Percentiles rank a stretch among this genome's conserved stretches.
Conservation (phyloP, 371 early-diverging fungal genomes). For the Mortierella sp. region DNA sequence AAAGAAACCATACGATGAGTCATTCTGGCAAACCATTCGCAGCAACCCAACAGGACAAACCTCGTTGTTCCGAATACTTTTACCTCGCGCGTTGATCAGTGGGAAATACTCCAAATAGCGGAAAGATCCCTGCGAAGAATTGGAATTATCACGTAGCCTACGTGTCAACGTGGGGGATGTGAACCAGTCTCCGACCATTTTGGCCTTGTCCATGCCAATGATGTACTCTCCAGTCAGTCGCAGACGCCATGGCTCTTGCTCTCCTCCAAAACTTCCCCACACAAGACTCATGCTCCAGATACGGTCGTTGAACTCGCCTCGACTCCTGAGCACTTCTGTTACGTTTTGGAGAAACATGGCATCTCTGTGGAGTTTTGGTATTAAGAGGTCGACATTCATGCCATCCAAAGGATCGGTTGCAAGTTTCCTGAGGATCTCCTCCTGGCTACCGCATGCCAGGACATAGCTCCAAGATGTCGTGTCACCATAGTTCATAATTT, state of each 20-base stretch:
- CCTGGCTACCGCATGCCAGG: conserved; percentile 22
- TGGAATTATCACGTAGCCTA: conserved; percentile 12
- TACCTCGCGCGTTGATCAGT: conserved; percentile 63
- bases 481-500: conserved; percentile 19
- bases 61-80: neutral
- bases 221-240: conserved; percentile 38
- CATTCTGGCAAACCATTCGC: no score
- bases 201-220: conserved; percentile 20
- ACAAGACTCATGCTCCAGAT: conserved; percentile 51
- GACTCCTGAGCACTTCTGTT: conserved; percentile 26
- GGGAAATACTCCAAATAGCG: conserved; percentile 63
- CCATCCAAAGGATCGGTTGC: conserved; percentile 26
- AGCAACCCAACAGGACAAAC: no score
- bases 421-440: conserved; percentile 41
- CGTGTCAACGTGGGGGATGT: conserved; percentile 55
- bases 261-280: conserved; percentile 3
- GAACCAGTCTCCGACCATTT: conserved; percentile 52
- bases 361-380: conserved; percentile 29
- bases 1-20: no score
- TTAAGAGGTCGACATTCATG: conserved; percentile 29
- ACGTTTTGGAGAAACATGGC: conserved; percentile 21
- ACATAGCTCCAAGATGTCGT: conserved; percentile 35
- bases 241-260: neutral
- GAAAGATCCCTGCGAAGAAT: conserved; percentile 1
- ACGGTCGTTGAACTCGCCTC: conserved; percentile 32